Evolutionary conservation across 176 grass and related monocot genomes (phyloP).

Genomic region (Dendrocalamus sinicus): DNA sequence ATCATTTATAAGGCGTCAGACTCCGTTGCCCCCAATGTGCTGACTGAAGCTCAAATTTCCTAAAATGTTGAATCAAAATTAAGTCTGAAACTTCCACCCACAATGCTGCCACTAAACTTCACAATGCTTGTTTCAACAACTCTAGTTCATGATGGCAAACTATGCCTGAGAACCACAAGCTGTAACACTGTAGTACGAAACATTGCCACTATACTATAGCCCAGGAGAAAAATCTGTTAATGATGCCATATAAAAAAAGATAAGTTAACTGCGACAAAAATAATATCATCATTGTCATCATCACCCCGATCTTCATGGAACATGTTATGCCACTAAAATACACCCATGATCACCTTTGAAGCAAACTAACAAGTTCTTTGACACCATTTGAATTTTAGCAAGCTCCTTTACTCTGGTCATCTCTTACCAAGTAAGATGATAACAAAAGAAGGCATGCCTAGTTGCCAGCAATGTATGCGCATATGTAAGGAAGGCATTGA

Average conservation of each 20-base stretch:
- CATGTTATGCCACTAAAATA: constrained; percentile 3
- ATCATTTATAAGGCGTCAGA: neutral
- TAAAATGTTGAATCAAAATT: neutral
- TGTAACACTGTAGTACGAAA: neutral
- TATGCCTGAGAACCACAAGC: neutral
- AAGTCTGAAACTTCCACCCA: neutral
- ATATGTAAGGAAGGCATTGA: neutral
- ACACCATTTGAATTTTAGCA: constrained; percentile 14
- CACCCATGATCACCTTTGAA: neutral
- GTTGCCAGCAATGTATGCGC: neutral
- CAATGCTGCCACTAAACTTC: neutral
- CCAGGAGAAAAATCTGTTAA: neutral
- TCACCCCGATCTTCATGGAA: constrained; percentile 3
- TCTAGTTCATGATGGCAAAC: neutral
- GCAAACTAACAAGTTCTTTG: constrained; percentile 21
- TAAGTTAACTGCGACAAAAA: neutral
- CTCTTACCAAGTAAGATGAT: constrained; percentile 18
- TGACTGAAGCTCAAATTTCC: neutral
- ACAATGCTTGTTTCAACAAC: neutral
- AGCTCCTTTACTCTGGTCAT: neutral
- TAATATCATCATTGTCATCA: neutral
- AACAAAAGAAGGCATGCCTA: constrained; percentile 29
- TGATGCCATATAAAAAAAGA: neutral
- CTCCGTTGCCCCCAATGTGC: neutral
- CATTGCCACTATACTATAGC: neutral